Evolutionary conservation across 78 protist genomes (phyloP).

Genomic region (Anaeramoeba flamelloides): DNA sequence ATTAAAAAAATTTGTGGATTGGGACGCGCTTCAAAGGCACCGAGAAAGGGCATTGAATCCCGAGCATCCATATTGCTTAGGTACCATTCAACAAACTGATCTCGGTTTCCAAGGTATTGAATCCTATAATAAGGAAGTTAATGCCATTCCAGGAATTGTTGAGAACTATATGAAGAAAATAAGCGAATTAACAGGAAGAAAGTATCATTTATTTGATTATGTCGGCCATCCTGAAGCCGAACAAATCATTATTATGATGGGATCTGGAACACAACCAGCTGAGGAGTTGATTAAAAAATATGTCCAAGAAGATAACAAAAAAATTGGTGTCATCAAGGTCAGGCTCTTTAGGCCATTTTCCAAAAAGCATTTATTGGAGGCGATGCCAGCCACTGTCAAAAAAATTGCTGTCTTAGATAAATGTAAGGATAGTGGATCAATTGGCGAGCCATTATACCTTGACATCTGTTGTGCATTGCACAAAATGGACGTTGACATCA

Average conservation of each 20-base stretch:
- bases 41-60: constrained; percentile 38
- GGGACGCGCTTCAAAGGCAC: constrained; percentile 14
- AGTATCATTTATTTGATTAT: constrained; percentile 29
- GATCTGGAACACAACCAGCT: constrained; percentile 13
- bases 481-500: background rate
- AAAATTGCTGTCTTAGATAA: constrained; percentile 38
- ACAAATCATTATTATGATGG: constrained; percentile 37
- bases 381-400: constrained; percentile 27
- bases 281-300: constrained; percentile 22
- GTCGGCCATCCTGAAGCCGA: constrained; percentile 40
- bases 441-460: constrained; percentile 43
- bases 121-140: constrained; percentile 21
- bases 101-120: constrained; percentile 29
- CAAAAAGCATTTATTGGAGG: constrained; percentile 16
- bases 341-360: constrained; percentile 48
- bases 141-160: constrained; percentile 23
- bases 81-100: constrained; percentile 17
- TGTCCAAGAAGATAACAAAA: constrained; percentile 14
- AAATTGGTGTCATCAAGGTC: constrained; percentile 39
- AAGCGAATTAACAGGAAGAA: constrained; percentile 23
- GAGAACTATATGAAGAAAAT: constrained; percentile 27
- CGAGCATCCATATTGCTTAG: constrained; percentile 24
- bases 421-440: constrained; percentile 29
- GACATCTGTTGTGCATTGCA: constrained; percentile 16
- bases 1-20: constrained; percentile 7